phyloP scores from a whole-genome alignment of 441 rosid species.

The Croton setiger region DNA sequence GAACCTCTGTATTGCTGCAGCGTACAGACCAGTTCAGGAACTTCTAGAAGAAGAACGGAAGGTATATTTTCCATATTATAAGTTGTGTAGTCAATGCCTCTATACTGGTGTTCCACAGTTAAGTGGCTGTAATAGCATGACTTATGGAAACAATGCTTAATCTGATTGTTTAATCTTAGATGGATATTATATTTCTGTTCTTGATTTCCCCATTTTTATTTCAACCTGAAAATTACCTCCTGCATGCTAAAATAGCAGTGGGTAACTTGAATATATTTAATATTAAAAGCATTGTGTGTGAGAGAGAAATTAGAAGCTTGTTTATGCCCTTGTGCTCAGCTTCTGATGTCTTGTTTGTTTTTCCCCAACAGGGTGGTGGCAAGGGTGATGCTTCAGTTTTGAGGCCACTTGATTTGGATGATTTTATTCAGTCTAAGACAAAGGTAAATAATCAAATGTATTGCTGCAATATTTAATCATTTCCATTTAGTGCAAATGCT shows the following conservation, averaged over 20 bases:
- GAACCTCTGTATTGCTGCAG: conserved; percentile 96
- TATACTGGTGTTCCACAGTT: neutral
- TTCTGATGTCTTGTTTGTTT: neutral
- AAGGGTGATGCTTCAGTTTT: conserved; percentile 33
- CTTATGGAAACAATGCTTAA: neutral
- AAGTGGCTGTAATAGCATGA: neutral
- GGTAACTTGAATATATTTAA: neutral
- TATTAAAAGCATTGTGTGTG: neutral
- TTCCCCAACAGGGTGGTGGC: conserved; percentile 35
- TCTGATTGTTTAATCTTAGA: neutral
- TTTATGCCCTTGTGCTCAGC: neutral
- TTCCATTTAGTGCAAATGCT: neutral
- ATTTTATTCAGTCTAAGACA: conserved; percentile 69
- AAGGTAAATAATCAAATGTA: conserved; percentile 45
- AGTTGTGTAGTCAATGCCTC: neutral
- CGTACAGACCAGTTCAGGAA: conserved; percentile 92
- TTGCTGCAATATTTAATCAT: neutral
- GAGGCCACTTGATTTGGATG: conserved; percentile 68
- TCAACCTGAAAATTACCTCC: neutral
- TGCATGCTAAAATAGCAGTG: neutral
- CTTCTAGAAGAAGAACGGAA: conserved; percentile 70
- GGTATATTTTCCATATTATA: conserved; percentile 29
- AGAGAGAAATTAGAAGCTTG: neutral
- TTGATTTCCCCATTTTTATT: neutral
- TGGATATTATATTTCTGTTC: neutral